Evolutionary conservation across 371 early-diverging fungal genomes (phyloP), one percentile per base, ranked within the genome.

Genomic region (Capillidium rhysosporum): DNA sequence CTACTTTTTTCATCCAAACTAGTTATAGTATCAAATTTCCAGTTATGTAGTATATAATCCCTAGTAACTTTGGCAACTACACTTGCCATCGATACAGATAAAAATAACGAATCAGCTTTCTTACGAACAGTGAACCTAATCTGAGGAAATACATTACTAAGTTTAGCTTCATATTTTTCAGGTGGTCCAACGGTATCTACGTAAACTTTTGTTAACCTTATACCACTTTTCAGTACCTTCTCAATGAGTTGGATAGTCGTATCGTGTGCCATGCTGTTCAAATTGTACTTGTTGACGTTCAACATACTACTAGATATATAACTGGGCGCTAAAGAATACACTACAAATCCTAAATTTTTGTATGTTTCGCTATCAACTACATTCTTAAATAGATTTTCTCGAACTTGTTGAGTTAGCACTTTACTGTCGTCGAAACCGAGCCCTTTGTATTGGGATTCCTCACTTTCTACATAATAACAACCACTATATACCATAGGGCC

Each of bases 131-230:
- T 75, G 41, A 96, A 81, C 4, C 75, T 68, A 29, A 81, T 76
- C 2, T 69, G 75, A 1, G 88, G 90, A 60, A 90, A 89, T 28
- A 75, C 56, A 1, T 63, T 63, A 34, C 69, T 61, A 10, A 99
- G 77, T 54, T 88, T 89, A 2, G 44, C 65, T 56, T 84, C 79
- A 64, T 96, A 97, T 18, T 77, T 67, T 31, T 70, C 76, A 0
- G 95, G 86, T 2, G 88, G 84, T 1, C 99, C 99, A 18, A 99
- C 92, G 0, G 98, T 95, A 70, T 99, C 99, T 2, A 99, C 80
- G 68, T 80, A 99, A 24, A 95, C 87, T 70, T 86, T 80, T 40
- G 62, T 66, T 16, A 97, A 58, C n/a, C 76, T 73, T 10, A 91
- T 67, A 2, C 82, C 83, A 1, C 64, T 58, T 12, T 66, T 68